Conservation (phyloP, 129 eudicot species). For the Helianthus tuberosus region DNA sequence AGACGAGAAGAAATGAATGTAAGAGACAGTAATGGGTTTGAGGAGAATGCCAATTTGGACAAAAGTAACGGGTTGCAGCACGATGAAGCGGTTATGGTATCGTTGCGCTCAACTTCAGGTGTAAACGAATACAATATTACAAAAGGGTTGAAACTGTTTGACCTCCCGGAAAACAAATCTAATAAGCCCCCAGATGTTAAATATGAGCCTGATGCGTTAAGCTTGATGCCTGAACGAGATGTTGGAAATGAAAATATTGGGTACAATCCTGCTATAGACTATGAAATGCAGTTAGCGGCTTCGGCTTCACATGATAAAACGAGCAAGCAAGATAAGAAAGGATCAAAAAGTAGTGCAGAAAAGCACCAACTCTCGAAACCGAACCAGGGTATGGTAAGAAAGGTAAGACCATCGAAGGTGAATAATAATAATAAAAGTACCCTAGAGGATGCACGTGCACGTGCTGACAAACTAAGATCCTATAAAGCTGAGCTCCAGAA, state of each 20-base stretch:
- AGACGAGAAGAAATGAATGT: constrained; percentile 46
- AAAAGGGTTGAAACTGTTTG: constrained; percentile 49
- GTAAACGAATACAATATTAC: constrained; percentile 46
- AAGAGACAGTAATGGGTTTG: constrained; percentile 46
- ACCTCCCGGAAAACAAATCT: constrained; percentile 46
- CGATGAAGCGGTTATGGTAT: constrained; percentile 70
- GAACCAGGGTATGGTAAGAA: constrained; percentile 50
- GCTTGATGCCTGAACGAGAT: constrained; percentile 77
- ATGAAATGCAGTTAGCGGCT: constrained; percentile 58
- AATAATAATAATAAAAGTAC: constrained; percentile 36
- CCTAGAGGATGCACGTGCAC: constrained; percentile 82
- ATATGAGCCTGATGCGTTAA: constrained; percentile 81
- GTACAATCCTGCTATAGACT: constrained; percentile 75
- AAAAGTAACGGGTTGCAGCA: constrained; percentile 24
- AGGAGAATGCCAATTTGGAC: constrained; percentile 33
- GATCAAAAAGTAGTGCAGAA: constrained; percentile 48
- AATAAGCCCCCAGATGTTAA: constrained; percentile 27
- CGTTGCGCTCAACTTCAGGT: constrained; percentile 61
- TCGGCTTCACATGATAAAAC: constrained; percentile 29
- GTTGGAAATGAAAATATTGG: constrained; percentile 45
- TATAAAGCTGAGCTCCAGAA: constrained; percentile 89
- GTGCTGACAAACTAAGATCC: constrained; percentile 82
- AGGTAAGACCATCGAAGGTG: constrained; percentile 56
- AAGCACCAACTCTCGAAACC: constrained; percentile 53
- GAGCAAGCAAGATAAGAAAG: constrained; percentile 48